Percentiles rank a stretch among this genome's conserved stretches.
Conservation (phyloP, 139 green algal genomes). For the Trebouxia sp. region DNA sequence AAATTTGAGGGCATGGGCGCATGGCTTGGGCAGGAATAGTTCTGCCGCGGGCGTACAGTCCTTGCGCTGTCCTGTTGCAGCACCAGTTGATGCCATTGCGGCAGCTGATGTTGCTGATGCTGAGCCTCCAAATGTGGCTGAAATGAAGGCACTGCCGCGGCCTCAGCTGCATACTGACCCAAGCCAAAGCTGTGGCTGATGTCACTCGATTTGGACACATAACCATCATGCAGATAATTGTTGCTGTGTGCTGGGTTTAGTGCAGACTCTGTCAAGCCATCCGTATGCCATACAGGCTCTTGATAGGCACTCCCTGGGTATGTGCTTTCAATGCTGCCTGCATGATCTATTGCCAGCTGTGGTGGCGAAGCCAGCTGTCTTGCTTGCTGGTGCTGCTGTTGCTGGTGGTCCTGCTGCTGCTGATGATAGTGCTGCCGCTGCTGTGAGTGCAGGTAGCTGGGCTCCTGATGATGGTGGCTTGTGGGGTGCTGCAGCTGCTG, state of each 20-base stretch:
- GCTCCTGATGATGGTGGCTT: not conserved
- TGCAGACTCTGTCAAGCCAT: not conserved
- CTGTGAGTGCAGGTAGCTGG: not conserved
- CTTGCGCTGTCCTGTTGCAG: not conserved
- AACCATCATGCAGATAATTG: not conserved
- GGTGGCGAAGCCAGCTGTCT: too few species aligned
- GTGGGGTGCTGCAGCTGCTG: too few species aligned
- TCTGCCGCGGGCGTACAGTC: not conserved
- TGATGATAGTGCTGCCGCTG: not conserved
- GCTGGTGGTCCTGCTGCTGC: not conserved
- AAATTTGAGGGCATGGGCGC: too few species aligned
- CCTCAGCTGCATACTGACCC: not conserved
- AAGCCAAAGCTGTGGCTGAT: not conserved
- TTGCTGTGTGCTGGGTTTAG: too few species aligned
- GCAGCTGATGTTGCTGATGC: not conserved
- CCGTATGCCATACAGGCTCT: too few species aligned
- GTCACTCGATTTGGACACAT: not conserved
- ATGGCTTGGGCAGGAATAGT: too few species aligned
- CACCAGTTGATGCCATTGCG: not conserved
- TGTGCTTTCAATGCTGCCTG: too few species aligned
- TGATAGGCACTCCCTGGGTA: too few species aligned
- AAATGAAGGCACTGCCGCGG: not conserved
- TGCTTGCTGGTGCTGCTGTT: not conserved
- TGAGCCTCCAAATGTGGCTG: not conserved
- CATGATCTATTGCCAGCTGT: too few species aligned